These are phyloP conservation scores for Jatropha curcas DNA, from an alignment of 345 rosid species.

Conservation along the genomic window DNA sequence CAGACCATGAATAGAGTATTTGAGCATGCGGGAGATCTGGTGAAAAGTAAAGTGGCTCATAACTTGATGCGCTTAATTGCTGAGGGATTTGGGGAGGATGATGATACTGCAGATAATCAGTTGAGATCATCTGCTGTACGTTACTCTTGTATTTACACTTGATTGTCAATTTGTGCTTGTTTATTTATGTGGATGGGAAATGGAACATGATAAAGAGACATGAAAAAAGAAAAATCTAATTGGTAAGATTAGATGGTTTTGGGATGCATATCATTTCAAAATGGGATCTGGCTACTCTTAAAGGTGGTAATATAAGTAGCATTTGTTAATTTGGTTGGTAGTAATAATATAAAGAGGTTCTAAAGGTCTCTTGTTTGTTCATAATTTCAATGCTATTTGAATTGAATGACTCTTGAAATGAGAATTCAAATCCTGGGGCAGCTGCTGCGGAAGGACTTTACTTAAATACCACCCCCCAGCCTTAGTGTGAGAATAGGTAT, in stretches of 20 bases:
- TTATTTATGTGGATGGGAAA: not conserved
- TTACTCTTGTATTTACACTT: constrained; percentile 24
- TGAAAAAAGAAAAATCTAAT: not conserved
- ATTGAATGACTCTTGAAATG: not conserved
- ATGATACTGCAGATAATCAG: constrained; percentile 79
- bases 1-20: constrained; percentile 97
- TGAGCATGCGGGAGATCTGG: constrained; percentile 97
- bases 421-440: too few species aligned
- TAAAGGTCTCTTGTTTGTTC: not conserved
- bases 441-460: too few species aligned
- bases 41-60: constrained; percentile 90
- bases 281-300: not conserved
- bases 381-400: not conserved
- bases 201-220: not conserved
- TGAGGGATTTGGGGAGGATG: constrained; percentile 96
- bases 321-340: not conserved
- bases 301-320: not conserved
- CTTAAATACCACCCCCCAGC: too few species aligned
- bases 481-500: too few species aligned
- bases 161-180: not conserved
- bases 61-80: constrained; percentile 95
- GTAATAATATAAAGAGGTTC: not conserved
- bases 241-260: not conserved
- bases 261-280: not conserved
- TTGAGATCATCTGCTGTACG: constrained; percentile 97